These are phyloP conservation scores for Lentinula guzmanii DNA, from an alignment of 768 basidiomycete genomes.

Conservation along the genomic window DNA sequence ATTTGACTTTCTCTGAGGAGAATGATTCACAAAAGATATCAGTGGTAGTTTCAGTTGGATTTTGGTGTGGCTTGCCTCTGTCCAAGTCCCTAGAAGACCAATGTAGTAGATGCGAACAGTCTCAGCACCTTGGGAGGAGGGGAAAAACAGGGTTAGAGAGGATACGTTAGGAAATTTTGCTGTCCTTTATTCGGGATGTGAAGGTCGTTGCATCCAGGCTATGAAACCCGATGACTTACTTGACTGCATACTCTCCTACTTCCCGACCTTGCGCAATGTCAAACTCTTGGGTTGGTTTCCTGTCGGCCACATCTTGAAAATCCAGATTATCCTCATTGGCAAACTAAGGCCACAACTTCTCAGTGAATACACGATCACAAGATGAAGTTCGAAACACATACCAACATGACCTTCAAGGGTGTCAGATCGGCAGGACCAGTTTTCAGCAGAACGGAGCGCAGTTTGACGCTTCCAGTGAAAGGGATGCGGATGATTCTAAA, in stretches of 20 bases:
- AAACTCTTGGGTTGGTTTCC: slow-evolving; percentile 66
- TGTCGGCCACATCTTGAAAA: slow-evolving; percentile 66
- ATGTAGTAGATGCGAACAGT: slow-evolving; percentile 75
- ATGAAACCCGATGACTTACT: slow-evolving; percentile 37
- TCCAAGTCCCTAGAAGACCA: slow-evolving; percentile 81
- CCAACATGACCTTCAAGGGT: slow-evolving; percentile 65
- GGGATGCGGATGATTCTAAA: slow-evolving; percentile 76
- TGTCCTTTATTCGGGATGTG: slow-evolving; percentile 38
- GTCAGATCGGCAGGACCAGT: slow-evolving; percentile 78
- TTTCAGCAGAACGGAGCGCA: slow-evolving; percentile 78
- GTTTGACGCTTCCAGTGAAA: slow-evolving; percentile 82
- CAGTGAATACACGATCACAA: not conserved
- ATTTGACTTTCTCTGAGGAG: slow-evolving; percentile 59
- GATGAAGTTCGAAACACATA: slow-evolving; percentile 25
- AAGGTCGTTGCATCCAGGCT: not conserved
- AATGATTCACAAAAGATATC: not conserved
- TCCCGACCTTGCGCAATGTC: slow-evolving; percentile 64
- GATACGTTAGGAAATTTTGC: slow-evolving; percentile 83
- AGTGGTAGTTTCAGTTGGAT: not conserved
- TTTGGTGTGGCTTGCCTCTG: slow-evolving; percentile 42
- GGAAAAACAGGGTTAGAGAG: slow-evolving; percentile 78
- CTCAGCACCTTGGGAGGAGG: slow-evolving; percentile 74
- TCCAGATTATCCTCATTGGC: slow-evolving; percentile 75
- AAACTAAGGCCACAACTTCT: slow-evolving; percentile 41
- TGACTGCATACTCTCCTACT: slow-evolving; percentile 80